Evolutionary conservation across 1,284 basidiomycete species (phyloP), one percentile per base, ranked within the genome.

Genomic region (Ganoderma lingzhi): DNA sequence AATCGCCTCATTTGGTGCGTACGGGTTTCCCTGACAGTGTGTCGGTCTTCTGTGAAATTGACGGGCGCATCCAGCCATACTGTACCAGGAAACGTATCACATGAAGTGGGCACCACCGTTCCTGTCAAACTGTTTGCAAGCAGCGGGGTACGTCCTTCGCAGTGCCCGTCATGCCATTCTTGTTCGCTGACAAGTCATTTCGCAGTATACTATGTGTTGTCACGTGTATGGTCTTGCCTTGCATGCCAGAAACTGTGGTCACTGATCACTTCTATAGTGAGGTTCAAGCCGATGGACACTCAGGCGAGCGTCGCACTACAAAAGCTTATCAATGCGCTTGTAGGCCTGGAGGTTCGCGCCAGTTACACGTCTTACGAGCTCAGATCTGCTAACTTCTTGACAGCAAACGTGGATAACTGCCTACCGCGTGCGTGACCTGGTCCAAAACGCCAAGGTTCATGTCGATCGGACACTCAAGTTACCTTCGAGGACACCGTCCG

Each of bases 201-300:
- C 12, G 15, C 44, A 9, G 73, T 93, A 93, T 55, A 93, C 95
- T 73, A 93, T 96, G 90, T 93, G 86, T 94, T 56, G 82, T 92
- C 68, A 91, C 90, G 19, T 77, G 93, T 93, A 78, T 75, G 74
- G 35, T 12, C 37, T n/a, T 56, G 53, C 28, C 37, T 44, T 65
- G 39, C 10, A n/a, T 2, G 19, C 9, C 4, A 3, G 28, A 45
- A 58, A 44, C 32, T 19, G 41, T 9, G 42, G 23, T 69, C 72
- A 2, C 66, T 45, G 61, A 41, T 64, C 45, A 73, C 59, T 65
- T 67, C 10, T 17, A n/a, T 48, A 94, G 93, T 94, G 76, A 89
- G 87, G 37, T 82, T 90, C 70, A 86, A 87, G 32, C 89, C 92
- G n/a, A 84, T 86, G 23, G 90, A 91, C 74, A 82, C 90, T 0